These are phyloP conservation scores for Piper betle DNA, from an alignment of 164 flowering plant genomes.

Conservation along the genomic window DNA sequence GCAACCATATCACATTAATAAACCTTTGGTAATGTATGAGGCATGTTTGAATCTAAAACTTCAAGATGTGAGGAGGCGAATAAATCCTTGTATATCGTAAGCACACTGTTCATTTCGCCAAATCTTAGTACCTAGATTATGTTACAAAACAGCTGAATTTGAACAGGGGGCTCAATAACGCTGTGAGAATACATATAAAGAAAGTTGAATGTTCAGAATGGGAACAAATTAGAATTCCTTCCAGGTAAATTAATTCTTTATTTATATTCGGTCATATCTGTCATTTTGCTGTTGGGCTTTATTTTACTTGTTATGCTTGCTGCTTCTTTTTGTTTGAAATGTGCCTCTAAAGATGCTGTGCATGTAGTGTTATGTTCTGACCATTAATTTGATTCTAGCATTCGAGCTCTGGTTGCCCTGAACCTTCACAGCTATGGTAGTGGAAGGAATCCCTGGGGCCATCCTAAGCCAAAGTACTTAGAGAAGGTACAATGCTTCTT, in stretches of 20 bases:
- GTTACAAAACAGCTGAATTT: no score
- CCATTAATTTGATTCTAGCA: constrained; percentile 28
- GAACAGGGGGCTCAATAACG: constrained; percentile 79
- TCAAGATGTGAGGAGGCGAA: no score
- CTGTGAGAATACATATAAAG: constrained; percentile 55
- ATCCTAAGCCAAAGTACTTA: constrained; percentile 57
- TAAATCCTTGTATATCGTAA: no score
- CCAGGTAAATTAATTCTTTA: constrained; percentile 27
- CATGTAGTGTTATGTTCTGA: neutral
- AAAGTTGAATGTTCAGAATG: constrained; percentile 65
- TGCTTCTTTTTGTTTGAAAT: neutral
- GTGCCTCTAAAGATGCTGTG: neutral
- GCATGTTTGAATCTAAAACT: no score
- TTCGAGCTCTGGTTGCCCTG: constrained; percentile 72
- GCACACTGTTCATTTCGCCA: no score
- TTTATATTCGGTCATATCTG: no score
- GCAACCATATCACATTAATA: no score
- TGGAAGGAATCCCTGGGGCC: no score
- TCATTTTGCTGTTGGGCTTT: neutral
- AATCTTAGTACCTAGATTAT: no score
- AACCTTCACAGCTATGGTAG: constrained; percentile 86
- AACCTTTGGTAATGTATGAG: no score
- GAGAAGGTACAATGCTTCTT: constrained; percentile 48
- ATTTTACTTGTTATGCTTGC: neutral
- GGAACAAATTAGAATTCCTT: constrained; percentile 70